A percentile compares a stretch with the other conserved stretches of the same genome.
These are phyloP conservation scores for Begonia fuchsioides DNA, from an alignment of 306 rosid genomes.

Conservation along the genomic window DNA sequence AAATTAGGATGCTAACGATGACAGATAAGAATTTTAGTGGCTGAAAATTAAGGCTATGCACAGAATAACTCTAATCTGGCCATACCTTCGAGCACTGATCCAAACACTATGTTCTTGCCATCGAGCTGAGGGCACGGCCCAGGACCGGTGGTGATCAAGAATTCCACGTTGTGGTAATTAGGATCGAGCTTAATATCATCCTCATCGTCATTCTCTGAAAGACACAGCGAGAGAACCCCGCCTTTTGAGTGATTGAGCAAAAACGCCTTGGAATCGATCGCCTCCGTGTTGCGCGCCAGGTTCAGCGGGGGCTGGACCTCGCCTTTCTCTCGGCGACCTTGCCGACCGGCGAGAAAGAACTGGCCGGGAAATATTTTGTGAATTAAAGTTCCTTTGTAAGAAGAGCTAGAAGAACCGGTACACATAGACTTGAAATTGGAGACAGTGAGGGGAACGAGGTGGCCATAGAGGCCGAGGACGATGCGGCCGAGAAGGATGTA, in stretches of 20 bases:
- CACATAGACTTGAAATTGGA: conserved; percentile 76
- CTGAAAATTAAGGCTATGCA: too few relatives aligned
- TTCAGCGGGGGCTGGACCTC: conserved; percentile 56
- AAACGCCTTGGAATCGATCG: conserved; percentile 51
- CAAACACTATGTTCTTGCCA: conserved; percentile 61
- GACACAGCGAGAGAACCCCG: conserved; percentile 63
- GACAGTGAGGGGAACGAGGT: conserved; percentile 58
- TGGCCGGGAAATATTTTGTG: conserved; percentile 69
- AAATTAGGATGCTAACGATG: background rate
- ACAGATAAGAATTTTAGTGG: too few relatives aligned
- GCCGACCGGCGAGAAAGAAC: conserved; percentile 70
- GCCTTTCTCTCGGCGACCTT: conserved; percentile 72
- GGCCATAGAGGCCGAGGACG: conserved; percentile 77
- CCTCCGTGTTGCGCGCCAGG: conserved; percentile 49
- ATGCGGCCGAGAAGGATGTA: conserved; percentile 62
- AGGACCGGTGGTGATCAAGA: conserved; percentile 81
- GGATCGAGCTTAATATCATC: conserved; percentile 59
- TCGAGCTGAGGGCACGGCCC: conserved; percentile 86
- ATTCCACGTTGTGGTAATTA: conserved; percentile 59
- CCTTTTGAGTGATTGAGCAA: conserved; percentile 49
- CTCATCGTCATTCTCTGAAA: conserved; percentile 73
- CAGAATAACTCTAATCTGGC: too few relatives aligned
- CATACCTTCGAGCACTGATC: conserved; percentile 74
- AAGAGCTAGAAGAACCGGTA: conserved; percentile 23
- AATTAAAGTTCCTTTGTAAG: conserved; percentile 57